Percentiles rank a stretch among this genome's conserved stretches.
phyloP scores from a whole-genome alignment of 1,284 basidiomycete genomes.

The Jaminaea rosea region DNA sequence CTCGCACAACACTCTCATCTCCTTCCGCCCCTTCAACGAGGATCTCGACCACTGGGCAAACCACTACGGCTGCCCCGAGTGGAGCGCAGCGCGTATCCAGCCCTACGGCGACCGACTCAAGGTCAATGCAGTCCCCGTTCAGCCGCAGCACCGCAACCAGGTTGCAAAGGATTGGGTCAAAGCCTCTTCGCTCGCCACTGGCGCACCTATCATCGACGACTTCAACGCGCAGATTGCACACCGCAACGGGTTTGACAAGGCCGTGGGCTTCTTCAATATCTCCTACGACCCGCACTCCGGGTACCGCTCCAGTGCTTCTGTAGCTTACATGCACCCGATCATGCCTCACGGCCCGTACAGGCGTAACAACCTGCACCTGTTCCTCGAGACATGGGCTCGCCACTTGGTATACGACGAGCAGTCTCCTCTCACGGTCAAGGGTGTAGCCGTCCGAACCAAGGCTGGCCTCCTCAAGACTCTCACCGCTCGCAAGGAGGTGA shows the following conservation, averaged over 20 bases:
- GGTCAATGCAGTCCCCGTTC: slow-evolving; percentile 47
- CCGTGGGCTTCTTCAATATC: slow-evolving; percentile 47
- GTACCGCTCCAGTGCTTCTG: slow-evolving; percentile 38
- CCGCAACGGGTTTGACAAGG: slow-evolving; percentile 36
- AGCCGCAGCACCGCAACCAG: slow-evolving; percentile 44
- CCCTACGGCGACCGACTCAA: slow-evolving; percentile 46
- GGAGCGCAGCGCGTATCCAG: slow-evolving; percentile 36
- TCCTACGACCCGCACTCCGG: slow-evolving; percentile 47
- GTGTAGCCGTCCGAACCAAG: slow-evolving; percentile 34
- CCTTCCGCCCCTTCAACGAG: slow-evolving; percentile 47
- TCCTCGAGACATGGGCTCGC: slow-evolving; percentile 47
- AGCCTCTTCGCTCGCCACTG: slow-evolving; percentile 31
- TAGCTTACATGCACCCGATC: slow-evolving; percentile 48
- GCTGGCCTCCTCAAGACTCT: slow-evolving; percentile 33
- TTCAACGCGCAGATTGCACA: slow-evolving; percentile 43
- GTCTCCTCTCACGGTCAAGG: slow-evolving; percentile 23
- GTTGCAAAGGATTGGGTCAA: slow-evolving; percentile 46
- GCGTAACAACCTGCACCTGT: slow-evolving; percentile 45
- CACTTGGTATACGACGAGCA: slow-evolving; percentile 22
- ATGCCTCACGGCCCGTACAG: slow-evolving; percentile 42
- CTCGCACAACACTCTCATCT: slow-evolving; percentile 48
- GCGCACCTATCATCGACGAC: slow-evolving; percentile 42
- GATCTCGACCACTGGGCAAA: slow-evolving; percentile 46
- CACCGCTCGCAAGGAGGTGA: slow-evolving; percentile 39
- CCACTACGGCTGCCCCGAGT: slow-evolving; percentile 39